A percentile compares a stretch with the other conserved stretches of the same genome.
phyloP scores from a whole-genome alignment of 306 rosid genomes.

The Benincasa hispida region DNA sequence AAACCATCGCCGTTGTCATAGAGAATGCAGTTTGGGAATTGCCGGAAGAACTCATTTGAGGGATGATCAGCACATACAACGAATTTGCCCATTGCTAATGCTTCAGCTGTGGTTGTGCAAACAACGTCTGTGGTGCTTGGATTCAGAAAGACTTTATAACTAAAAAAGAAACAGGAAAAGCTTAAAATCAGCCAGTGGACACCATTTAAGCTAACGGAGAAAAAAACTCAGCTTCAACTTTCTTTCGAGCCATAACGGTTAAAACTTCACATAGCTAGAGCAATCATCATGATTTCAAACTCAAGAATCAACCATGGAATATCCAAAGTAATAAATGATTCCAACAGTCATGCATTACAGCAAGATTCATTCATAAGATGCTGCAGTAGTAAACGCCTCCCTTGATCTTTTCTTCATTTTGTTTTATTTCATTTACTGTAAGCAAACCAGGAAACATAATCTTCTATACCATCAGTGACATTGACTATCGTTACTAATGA shows the following conservation, averaged over 20 bases:
- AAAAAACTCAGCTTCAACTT: neutral
- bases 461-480: neutral
- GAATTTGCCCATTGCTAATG: conserved; percentile 89
- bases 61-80: conserved; percentile 77
- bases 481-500: neutral
- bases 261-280: neutral
- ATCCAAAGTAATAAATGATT: neutral
- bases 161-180: conserved; percentile 22
- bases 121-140: conserved; percentile 97
- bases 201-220: neutral
- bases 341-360: neutral
- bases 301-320: neutral
- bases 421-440: neutral
- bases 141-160: conserved; percentile 84
- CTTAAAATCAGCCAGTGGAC: neutral
- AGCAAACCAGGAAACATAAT: neutral
- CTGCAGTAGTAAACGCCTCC: neutral
- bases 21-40: conserved; percentile 73
- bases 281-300: neutral
- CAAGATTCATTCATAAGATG: neutral
- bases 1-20: conserved; percentile 38
- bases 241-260: neutral
- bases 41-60: conserved; percentile 93
- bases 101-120: conserved; percentile 98
- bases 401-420: neutral